These are phyloP conservation scores for Spergularia bocconei DNA, from an alignment of 148 eudicot species.

Conservation along the genomic window DNA sequence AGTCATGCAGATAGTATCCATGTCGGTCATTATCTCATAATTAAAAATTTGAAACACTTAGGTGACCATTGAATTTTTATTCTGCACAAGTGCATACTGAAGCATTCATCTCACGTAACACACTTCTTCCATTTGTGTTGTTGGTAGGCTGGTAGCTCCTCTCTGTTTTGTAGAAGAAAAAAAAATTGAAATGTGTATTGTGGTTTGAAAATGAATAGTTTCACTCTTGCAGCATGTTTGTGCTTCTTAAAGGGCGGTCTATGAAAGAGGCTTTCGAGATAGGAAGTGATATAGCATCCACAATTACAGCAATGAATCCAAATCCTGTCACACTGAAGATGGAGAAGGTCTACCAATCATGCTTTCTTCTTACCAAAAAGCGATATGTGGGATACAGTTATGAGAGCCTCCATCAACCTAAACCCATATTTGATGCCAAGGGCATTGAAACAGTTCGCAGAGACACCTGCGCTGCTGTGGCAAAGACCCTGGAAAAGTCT, in stretches of 20 bases:
- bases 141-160: background rate
- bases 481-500: slow-evolving; percentile 89
- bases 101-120: background rate
- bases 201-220: slow-evolving; percentile 3
- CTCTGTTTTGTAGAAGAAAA: no score
- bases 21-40: background rate
- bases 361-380: slow-evolving; percentile 95
- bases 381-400: slow-evolving; percentile 94
- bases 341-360: slow-evolving; percentile 94
- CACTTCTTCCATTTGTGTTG: background rate
- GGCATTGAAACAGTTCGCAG: slow-evolving; percentile 96
- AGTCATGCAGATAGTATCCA: background rate
- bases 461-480: slow-evolving; percentile 91
- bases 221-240: slow-evolving; percentile 79
- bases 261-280: slow-evolving; percentile 61
- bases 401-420: slow-evolving; percentile 69
- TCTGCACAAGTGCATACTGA: background rate
- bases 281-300: slow-evolving; percentile 84
- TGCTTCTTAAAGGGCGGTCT: slow-evolving; percentile 79
- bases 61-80: slow-evolving; percentile 4
- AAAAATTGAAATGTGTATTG: no score
- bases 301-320: slow-evolving; percentile 72
- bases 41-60: background rate
- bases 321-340: slow-evolving; percentile 79
- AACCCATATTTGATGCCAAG: slow-evolving; percentile 89